Evolutionary conservation across 2,329 filamentous ascomycete genomes (phyloP).

Genomic region (Chaetomium sp.): DNA sequence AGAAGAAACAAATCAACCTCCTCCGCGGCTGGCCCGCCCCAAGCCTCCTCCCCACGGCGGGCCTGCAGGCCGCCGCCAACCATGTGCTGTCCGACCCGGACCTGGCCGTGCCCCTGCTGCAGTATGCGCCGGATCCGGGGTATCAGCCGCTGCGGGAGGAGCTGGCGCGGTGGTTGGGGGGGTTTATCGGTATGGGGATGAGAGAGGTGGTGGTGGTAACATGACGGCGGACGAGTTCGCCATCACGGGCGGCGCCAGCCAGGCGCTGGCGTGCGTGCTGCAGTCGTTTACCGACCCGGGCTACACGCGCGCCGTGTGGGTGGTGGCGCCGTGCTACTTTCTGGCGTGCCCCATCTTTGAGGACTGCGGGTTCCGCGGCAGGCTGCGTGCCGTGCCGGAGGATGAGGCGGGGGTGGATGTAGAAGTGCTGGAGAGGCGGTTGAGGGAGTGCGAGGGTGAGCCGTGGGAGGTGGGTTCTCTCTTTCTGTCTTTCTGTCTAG

Average conservation of each 20-base stretch:
- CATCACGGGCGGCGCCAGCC: conserved; percentile 82
- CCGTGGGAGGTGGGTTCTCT: conserved; percentile 15
- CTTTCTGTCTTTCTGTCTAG: background rate
- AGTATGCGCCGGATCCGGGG: conserved; percentile 79
- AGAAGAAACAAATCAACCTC: conserved; percentile 60
- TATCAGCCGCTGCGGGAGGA: conserved; percentile 68
- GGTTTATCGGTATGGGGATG: conserved; percentile 54
- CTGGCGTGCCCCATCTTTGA: conserved; percentile 84
- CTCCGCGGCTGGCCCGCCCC: conserved; percentile 68
- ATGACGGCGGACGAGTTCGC: conserved; percentile 62
- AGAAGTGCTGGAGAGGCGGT: conserved; percentile 54
- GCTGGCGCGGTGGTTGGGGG: conserved; percentile 70
- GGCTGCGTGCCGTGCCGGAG: conserved; percentile 71
- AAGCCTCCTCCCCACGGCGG: conserved; percentile 63
- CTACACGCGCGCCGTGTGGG: conserved; percentile 75
- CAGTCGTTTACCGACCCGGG: conserved; percentile 78
- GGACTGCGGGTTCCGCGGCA: conserved; percentile 71
- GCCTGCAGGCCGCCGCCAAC: conserved; percentile 63
- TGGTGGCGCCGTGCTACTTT: conserved; percentile 81
- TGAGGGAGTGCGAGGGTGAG: conserved; percentile 41
- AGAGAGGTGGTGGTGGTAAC: background rate
- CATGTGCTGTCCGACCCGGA: conserved; percentile 62
- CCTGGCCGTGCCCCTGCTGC: conserved; percentile 64
- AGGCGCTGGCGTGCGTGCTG: conserved; percentile 76
- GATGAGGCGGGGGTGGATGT: conserved; percentile 78